Percentiles rank a stretch among this genome's conserved stretches.
phyloP scores from a whole-genome alignment of 2,329 filamentous ascomycete genomes.

The Pseudogymnoascus sp. region DNA sequence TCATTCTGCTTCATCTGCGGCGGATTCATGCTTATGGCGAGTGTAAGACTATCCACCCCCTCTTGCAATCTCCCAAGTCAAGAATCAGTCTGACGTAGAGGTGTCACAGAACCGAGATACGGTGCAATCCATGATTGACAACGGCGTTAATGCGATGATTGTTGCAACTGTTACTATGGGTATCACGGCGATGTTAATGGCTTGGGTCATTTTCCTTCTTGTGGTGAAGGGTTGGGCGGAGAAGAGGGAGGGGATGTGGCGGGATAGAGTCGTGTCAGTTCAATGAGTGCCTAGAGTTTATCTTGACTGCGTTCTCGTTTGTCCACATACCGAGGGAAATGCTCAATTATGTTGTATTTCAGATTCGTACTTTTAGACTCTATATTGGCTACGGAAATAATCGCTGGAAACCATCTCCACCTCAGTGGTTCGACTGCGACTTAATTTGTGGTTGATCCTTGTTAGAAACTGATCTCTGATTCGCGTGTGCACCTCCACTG shows the following conservation, averaged over 20 bases:
- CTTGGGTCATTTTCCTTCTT: conserved; percentile 11
- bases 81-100: conserved; percentile 8
- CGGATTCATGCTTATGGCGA: conserved; percentile 12
- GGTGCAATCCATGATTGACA: conserved; percentile 13
- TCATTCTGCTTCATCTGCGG: conserved; percentile 10
- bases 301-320: conserved; percentile 11
- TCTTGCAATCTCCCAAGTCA: background rate
- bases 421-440: background rate
- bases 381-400: background rate
- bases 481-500: background rate
- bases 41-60: conserved; percentile 10
- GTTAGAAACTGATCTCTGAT: background rate
- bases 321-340: conserved; percentile 10
- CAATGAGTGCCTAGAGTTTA: conserved; percentile 11
- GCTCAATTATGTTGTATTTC: conserved; percentile 11
- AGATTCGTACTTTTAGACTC: conserved; percentile 10
- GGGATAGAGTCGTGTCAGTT: conserved; percentile 11
- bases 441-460: background rate
- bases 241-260: conserved; percentile 9
- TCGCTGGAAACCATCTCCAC: background rate
- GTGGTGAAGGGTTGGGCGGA: conserved; percentile 6
- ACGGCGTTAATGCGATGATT: conserved; percentile 9
- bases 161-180: conserved; percentile 10
- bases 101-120: conserved; percentile 13
- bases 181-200: conserved; percentile 10